Base-by-base conservation (phyloP, 371 early-diverging fungal species). In the Zancudomyces culisetae region DNA sequence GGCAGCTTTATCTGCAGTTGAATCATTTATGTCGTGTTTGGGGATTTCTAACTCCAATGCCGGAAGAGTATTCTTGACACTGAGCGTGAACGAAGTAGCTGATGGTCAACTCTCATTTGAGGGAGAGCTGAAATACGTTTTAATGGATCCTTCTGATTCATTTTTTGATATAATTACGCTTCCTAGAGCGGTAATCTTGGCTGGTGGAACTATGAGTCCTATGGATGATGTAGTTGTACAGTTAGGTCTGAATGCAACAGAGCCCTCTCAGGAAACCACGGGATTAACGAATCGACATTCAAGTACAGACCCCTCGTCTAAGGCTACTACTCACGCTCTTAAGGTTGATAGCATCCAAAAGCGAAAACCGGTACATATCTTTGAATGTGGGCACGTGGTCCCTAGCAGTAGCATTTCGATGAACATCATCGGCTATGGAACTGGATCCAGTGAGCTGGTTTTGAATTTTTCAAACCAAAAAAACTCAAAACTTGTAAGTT, bases 121-220 rank as follows among this genome's bases (percentile, higher is more conserved):
- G 1, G 63, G 52, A 13, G 59, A 70, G 4, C 56, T 83, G 15
- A 79, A 79, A 58, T 83, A 81, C 45, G 73, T 93, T 55, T 70
- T 90, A 2, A 59, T 98, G 30, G 85, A 90, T 58, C 89, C 97
- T 3, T 76, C 87, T 0, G 76, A 83, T 43, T 74, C 76, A 10
- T 95, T 98, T 59, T 66, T 71, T 53, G 79, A 77, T 2, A 67
- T 95, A 27, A 79, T 90, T 0, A 66, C 75, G 19, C 82, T 89
- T 46, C 86, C 92, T 0, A 70, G 79, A 53, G 76, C 87, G 35
- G 73, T 97, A 0, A 65, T 98, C 6, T 63, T 98, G 26, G 90
- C 96, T 0, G 97, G 98, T 52, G 98, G 98, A 21, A 94, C 98
- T 0, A 88, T 98, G 90, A 81, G 83, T 54, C 97, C 96, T 0